Base-by-base conservation (phyloP, 805 yeast genomes). In the Schwanniomyces sp. region DNA sequence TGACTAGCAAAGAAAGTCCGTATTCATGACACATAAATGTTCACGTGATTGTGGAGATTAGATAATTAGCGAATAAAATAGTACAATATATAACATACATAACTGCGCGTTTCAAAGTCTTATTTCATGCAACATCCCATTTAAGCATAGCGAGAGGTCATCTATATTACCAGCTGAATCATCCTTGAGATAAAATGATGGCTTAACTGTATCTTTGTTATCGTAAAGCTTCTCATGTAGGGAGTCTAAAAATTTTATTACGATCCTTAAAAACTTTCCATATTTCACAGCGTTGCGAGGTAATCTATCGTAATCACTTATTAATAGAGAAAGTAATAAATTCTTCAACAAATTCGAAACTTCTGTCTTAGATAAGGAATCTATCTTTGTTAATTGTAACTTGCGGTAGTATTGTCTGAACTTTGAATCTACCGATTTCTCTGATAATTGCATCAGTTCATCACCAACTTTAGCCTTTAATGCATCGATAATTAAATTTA, bases 281-380 rank as follows among this genome's bases (percentile, higher is more conserved):
- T 63, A 57, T 45, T 61, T 61, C 26, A 56, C 56, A 4, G 66
- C 48, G 37, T 62, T 61, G 4, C 43, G 38, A 11, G 70, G 69
- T 7, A 69, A 53, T 39, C 60, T 55, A 24, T 53, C 52, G 40
- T 58, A 62, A 46, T 64, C 64, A 26, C 69, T 58, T 16, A 70
- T 60, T 32, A 68, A 57, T 34, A 73, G 53, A 34, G 67, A 59
- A 12, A 69, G 59, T 67, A 72, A 61, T 10, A 70, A 44, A 48
- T 63, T 62, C 43, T 72, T 72, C 49, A 71, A 52, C 27, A 64
- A 37, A 48, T 66, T 67, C 24, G 61, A 51, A 56, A 67, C 53
- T 51, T 69, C 69, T 8, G 52, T 50, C 43, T 53, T 58, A 21
- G 62, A 48, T 43, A 70, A 51, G 2, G 44, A 34, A 50, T 72